Evolutionary conservation across 2,329 filamentous ascomycete genomes (phyloP).

Genomic region (Aureobasidium pullulans): DNA sequence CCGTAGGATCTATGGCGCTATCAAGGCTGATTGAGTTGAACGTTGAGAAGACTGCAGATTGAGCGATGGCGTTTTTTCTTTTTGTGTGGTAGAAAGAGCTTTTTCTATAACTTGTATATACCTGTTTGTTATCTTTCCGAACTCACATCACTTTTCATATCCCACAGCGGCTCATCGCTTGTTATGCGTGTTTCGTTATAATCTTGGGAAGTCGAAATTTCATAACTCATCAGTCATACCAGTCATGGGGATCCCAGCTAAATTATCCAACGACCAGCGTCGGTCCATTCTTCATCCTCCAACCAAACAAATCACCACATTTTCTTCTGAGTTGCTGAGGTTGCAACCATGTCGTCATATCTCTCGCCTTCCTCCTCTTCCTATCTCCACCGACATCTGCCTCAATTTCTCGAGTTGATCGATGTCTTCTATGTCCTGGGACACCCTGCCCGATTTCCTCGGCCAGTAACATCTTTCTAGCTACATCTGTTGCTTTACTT

Average conservation of each 20-base stretch:
- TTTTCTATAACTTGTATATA: not conserved
- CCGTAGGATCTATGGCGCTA: slow-evolving; percentile 62
- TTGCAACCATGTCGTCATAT: not conserved
- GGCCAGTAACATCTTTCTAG: not conserved
- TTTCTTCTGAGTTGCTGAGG: not conserved
- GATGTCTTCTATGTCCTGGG: not conserved
- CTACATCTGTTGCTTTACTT: not conserved
- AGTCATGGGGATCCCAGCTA: not conserved
- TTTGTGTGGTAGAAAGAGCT: not conserved
- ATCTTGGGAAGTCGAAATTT: no score
- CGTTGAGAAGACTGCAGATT: not conserved
- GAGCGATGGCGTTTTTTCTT: not conserved
- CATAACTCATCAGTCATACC: not conserved
- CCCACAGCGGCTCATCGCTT: no score
- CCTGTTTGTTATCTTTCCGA: not conserved
- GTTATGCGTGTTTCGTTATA: no score
- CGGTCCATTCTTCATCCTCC: not conserved
- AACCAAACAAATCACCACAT: not conserved
- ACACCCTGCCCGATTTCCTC: not conserved
- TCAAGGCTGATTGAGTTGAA: slow-evolving; percentile 29
- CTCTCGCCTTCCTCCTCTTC: not conserved
- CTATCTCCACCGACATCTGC: not conserved
- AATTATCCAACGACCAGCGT: not conserved
- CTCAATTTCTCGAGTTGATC: no score
- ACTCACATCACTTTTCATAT: no score